Percentiles rank a stretch among this genome's conserved stretches.
Evolutionary conservation across 2,329 filamentous ascomycete species (phyloP).

Genomic region (Aspergillus sp.): DNA sequence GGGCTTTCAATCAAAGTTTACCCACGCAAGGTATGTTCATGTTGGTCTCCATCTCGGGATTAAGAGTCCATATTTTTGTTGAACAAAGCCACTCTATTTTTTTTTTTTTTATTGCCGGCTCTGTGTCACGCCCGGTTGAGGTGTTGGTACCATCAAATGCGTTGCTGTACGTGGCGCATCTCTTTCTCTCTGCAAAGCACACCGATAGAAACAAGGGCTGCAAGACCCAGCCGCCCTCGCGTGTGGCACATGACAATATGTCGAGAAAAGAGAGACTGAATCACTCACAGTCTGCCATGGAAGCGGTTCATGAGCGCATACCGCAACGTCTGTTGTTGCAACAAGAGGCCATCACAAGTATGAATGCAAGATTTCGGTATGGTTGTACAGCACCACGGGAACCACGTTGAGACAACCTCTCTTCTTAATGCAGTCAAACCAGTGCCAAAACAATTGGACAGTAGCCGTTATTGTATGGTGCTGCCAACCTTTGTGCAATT

Average conservation of each 20-base stretch:
- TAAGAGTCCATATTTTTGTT: neutral
- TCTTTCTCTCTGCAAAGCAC: neutral
- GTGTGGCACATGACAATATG: neutral
- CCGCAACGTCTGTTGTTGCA: neutral
- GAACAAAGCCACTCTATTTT: conserved; percentile 5
- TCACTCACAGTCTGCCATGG: neutral
- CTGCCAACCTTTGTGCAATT: neutral
- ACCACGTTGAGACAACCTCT: conserved; percentile 5
- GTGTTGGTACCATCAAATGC: neutral
- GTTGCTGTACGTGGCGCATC: neutral
- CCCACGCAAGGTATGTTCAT: conserved; percentile 3
- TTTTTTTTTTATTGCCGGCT: conserved; percentile 1
- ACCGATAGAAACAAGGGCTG: neutral
- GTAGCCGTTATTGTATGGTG: neutral
- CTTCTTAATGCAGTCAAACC: neutral
- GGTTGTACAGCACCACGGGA: conserved; percentile 10
- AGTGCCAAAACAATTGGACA: neutral
- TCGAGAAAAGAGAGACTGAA: neutral
- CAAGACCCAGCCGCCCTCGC: neutral
- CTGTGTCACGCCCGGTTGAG: conserved; percentile 6
- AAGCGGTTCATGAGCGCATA: neutral
- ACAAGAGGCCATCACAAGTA: conserved; percentile 3
- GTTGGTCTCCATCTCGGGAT: neutral
- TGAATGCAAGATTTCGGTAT: conserved; percentile 1
- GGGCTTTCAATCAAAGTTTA: neutral